These are phyloP conservation scores for Xylariaceae sp. DNA, from an alignment of 2,329 filamentous ascomycete species.

Conservation along the genomic window DNA sequence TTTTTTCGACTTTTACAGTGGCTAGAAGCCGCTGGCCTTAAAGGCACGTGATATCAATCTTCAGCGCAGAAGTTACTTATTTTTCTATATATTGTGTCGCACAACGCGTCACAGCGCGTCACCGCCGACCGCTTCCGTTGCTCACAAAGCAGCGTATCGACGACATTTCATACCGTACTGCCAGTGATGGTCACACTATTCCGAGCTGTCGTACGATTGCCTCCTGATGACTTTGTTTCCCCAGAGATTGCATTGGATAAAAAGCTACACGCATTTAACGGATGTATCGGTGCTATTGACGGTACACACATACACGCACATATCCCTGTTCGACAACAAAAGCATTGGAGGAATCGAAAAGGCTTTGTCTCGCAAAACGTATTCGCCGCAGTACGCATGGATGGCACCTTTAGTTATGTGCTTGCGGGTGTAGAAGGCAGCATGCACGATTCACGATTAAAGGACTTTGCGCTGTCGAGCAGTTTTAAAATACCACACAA, in stretches of 20 bases:
- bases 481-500: neutral
- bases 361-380: neutral
- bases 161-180: neutral
- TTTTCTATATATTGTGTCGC: neutral
- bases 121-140: neutral
- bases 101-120: neutral
- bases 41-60: neutral
- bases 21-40: neutral
- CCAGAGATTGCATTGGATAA: neutral
- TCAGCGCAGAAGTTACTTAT: neutral
- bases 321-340: neutral
- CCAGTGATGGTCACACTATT: neutral
- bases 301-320: neutral
- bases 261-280: neutral
- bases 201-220: neutral
- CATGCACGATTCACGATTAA: neutral
- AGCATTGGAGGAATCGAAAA: neutral
- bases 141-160: neutral
- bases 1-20: no score
- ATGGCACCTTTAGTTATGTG: neutral
- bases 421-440: neutral
- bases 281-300: neutral
- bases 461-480: neutral
- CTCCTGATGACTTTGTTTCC: neutral
- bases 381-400: neutral